These are phyloP conservation scores for Pilasporangium apinafurcum DNA, from an alignment of 352 stramenopile species.

Conservation along the genomic window DNA sequence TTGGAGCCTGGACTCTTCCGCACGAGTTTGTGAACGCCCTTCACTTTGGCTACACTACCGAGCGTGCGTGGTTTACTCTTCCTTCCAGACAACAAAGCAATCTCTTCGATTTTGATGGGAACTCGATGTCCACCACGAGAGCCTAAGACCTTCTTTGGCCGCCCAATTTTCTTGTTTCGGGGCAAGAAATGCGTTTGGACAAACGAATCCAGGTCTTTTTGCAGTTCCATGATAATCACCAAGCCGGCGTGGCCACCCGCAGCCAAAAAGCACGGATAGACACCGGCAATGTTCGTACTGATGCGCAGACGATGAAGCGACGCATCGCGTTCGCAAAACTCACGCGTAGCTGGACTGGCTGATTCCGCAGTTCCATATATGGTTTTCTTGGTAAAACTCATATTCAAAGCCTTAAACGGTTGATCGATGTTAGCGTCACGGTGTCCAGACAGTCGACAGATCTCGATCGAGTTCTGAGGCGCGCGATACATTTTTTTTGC, in stretches of 20 bases:
- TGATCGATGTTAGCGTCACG: slow-evolving; percentile 44
- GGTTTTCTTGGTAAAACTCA: slow-evolving; percentile 41
- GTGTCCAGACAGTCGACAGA: slow-evolving; percentile 52
- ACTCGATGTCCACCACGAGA: slow-evolving; percentile 6
- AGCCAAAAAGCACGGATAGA: slow-evolving; percentile 60
- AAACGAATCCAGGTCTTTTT: slow-evolving; percentile 48
- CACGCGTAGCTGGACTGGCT: slow-evolving; percentile 28
- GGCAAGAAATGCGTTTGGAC: slow-evolving; percentile 45
- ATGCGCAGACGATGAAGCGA: slow-evolving; percentile 62
- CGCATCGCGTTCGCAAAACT: slow-evolving; percentile 76
- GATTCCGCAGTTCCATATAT: slow-evolving; percentile 38
- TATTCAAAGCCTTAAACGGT: slow-evolving; percentile 44
- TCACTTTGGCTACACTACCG: slow-evolving; percentile 10
- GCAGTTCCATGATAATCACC: slow-evolving; percentile 68
- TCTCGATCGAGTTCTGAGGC: slow-evolving; percentile 60
- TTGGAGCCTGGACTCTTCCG: too few relatives aligned
- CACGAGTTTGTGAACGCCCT: too few relatives aligned
- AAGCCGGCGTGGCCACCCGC: slow-evolving; percentile 60
- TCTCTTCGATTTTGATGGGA: slow-evolving; percentile 18
- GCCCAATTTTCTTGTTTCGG: slow-evolving; percentile 43
- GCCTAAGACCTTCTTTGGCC: slow-evolving; percentile 32
- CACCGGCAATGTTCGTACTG: slow-evolving; percentile 28
- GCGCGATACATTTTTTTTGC: slow-evolving; percentile 60
- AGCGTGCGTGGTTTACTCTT: too few relatives aligned
- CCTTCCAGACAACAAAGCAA: slow-evolving; percentile 1